A percentile compares a stretch with the other conserved stretches of the same genome.
Conservation (phyloP, 1,139 yeast genomes). For the Blastobotrys serpentis region DNA sequence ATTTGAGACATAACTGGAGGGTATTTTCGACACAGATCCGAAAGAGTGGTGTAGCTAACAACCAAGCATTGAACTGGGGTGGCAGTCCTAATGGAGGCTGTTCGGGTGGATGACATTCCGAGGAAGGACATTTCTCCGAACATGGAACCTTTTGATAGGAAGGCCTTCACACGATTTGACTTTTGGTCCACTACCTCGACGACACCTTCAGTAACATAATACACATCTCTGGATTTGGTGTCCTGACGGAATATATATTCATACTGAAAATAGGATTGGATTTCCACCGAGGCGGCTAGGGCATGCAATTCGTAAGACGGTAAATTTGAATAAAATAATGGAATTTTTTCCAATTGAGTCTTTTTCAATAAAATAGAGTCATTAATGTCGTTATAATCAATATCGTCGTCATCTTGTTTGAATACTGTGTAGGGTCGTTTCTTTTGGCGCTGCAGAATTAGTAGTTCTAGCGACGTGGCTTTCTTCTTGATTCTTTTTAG, state of each 20-base stretch:
- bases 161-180: conserved; percentile 47
- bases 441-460: conserved; percentile 4
- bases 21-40: conserved; percentile 53
- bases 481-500: not conserved
- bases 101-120: conserved; percentile 49
- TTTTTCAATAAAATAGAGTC: conserved; percentile 4
- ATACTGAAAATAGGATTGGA: conserved; percentile 46
- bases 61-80: conserved; percentile 60
- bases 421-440: conserved; percentile 3
- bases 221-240: conserved; percentile 60
- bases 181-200: conserved; percentile 61
- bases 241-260: conserved; percentile 61
- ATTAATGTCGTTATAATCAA: not conserved
- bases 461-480: not conserved
- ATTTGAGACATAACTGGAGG: conserved; percentile 61
- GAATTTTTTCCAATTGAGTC: not conserved
- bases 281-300: conserved; percentile 8
- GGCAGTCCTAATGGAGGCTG: conserved; percentile 64
- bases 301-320: conserved; percentile 44
- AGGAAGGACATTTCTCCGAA: conserved; percentile 78
- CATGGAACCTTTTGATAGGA: conserved; percentile 61
- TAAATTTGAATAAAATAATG: conserved; percentile 30
- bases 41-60: conserved; percentile 53
- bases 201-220: conserved; percentile 64
- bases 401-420: not conserved